Evolutionary conservation across 768 basidiomycete genomes (phyloP).

Genomic region (Tricholoma matsutake): DNA sequence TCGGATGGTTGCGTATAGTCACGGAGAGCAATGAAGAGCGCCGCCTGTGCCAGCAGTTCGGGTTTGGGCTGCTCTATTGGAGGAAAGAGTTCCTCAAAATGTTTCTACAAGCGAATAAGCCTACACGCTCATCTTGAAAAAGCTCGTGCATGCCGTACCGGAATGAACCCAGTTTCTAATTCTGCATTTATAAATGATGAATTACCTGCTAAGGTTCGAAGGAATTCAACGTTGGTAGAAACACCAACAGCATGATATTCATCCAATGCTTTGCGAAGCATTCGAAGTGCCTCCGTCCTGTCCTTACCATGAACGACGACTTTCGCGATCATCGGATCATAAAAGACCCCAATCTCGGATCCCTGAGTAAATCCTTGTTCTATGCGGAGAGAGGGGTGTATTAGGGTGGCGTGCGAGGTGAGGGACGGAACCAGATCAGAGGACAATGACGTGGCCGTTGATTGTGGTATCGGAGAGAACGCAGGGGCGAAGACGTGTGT

Average conservation of each 20-base stretch:
- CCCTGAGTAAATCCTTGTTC: constrained; percentile 87
- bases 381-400: constrained; percentile 71
- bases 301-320: constrained; percentile 86
- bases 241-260: constrained; percentile 92
- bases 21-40: constrained; percentile 69
- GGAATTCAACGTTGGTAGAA: constrained; percentile 88
- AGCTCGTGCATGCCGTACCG: constrained; percentile 36
- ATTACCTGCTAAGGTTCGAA: constrained; percentile 75
- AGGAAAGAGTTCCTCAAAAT: constrained; percentile 80
- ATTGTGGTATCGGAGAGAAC: constrained; percentile 23
- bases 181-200: constrained; percentile 72
- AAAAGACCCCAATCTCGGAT: constrained; percentile 81
- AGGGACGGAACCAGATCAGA: constrained; percentile 31
- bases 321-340: constrained; percentile 92
- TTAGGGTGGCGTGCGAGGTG: constrained; percentile 24
- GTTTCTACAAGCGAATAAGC: constrained; percentile 56
- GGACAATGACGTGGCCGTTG: constrained; percentile 16
- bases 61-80: constrained; percentile 53
- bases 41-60: constrained; percentile 73
- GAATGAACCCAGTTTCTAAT: constrained; percentile 92
- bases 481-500: constrained; percentile 66
- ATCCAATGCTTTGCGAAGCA: constrained; percentile 76
- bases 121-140: background rate
- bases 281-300: constrained; percentile 77
- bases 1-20: constrained; percentile 39